Percentiles rank a stretch among this genome's conserved stretches.
These are phyloP conservation scores for Camillea tinctor DNA, from an alignment of 2,329 filamentous ascomycete genomes.

Conservation along the genomic window DNA sequence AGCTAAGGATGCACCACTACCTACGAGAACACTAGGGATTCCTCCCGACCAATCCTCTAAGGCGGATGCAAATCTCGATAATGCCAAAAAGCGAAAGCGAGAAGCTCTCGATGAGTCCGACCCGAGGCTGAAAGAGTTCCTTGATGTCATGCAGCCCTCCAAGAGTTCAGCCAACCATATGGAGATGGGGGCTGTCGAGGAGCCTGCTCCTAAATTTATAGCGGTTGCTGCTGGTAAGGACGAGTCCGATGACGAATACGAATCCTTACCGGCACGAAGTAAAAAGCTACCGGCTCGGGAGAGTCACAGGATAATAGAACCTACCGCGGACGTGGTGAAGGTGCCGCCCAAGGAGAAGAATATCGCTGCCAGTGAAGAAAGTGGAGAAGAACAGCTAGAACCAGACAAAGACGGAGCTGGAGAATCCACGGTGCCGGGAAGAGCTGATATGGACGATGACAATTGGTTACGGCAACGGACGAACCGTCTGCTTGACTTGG, in stretches of 20 bases:
- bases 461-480: conserved; percentile 93
- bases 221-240: conserved; percentile 46
- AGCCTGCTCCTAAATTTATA: conserved; percentile 41
- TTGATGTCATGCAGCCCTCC: conserved; percentile 74
- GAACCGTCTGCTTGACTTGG: conserved; percentile 78
- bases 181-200: conserved; percentile 30
- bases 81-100: conserved; percentile 66
- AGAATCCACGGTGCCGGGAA: conserved; percentile 17
- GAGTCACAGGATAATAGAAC: conserved; percentile 1
- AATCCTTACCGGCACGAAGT: conserved; percentile 57
- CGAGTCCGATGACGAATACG: conserved; percentile 75
- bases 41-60: conserved; percentile 19
- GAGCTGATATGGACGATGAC: conserved; percentile 55
- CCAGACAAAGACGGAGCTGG: not conserved
- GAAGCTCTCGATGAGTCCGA: conserved; percentile 60
- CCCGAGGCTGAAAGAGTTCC: conserved; percentile 80
- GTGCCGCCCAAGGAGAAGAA: not conserved
- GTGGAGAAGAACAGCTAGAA: conserved; percentile 1
- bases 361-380: conserved; percentile 2
- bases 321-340: not conserved
- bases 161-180: conserved; percentile 62
- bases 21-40: not conserved
- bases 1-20: conserved; percentile 6
- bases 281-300: conserved; percentile 46
- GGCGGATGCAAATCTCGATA: conserved; percentile 36